Base-by-base conservation (phyloP, 225 moss, liverwort and hornwort genomes). In the Bryoerythrophyllum caledonicum region DNA sequence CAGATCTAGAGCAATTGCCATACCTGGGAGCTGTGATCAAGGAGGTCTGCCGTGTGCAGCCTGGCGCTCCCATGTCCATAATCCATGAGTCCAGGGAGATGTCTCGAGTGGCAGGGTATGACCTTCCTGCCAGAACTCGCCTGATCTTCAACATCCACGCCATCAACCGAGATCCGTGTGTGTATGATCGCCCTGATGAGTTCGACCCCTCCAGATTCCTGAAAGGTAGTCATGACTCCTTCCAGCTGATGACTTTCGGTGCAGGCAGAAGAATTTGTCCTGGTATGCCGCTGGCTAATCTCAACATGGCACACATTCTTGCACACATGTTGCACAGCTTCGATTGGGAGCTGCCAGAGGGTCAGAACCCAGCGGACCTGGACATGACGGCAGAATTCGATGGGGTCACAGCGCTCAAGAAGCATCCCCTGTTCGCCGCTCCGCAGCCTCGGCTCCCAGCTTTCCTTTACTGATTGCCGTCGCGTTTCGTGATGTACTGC, bases 241-340 rank as follows among this genome's bases (percentile, higher is more conserved):
- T 66, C 66, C 53, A 65, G 16, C 57, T 78, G 64, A 78, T 74
- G 73, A 68, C 90, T 0, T 90, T 89, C 41, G 87, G 92, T 21
- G 83, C 85, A 28, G 92, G 90, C 10, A 83, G 90, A 55, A 76
- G 89, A 23, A 82, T 81, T 51, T 90, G 92, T 37, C 83, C 89
- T 0, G 89, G 92, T 10, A 81, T 87, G 76, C 67, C 85, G 32
- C 81, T 93, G 16, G 89, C 88, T 51, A 69, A 73, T 55, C 15
- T 78, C 27, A 83, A 74, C 46, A 84, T 86, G 73, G 70, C 78
- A 24, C 84, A 83, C 2, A 38, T 76, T 4, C 71, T 83, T 16
- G 83, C 77, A 28, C 83, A 75, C 54, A 52, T 86, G 8, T 2
- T 83, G 14, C 83, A 83, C 25, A 78, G 74, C 69, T 87, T 79